These are phyloP conservation scores for Fraxinus dipetala DNA, from an alignment of 305 asterid genomes.

Conservation along the genomic window DNA sequence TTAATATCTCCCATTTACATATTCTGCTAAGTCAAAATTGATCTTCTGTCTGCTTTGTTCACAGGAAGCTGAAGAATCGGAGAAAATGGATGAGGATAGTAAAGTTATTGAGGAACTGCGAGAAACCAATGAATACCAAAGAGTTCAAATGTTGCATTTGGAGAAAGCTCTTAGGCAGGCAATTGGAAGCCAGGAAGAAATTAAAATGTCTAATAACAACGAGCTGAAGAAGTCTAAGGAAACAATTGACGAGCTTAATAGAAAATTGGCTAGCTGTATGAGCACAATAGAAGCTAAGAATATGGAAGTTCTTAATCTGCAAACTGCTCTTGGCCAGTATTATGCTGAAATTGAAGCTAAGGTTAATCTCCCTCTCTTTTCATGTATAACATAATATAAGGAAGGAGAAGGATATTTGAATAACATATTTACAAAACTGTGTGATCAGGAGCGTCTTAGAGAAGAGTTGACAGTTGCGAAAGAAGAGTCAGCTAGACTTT, in stretches of 20 bases:
- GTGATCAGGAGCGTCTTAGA: slow-evolving; percentile 75
- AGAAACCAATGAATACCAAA: slow-evolving; percentile 67
- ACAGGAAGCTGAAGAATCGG: slow-evolving; percentile 97
- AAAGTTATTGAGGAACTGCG: slow-evolving; percentile 81
- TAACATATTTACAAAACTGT: background rate
- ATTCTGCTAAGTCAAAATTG: slow-evolving; percentile 19
- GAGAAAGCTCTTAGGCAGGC: slow-evolving; percentile 79
- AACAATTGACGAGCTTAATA: slow-evolving; percentile 62
- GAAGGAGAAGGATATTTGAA: slow-evolving; percentile 10
- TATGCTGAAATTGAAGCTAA: slow-evolving; percentile 98
- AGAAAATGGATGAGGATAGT: slow-evolving; percentile 97
- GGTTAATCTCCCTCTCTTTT: slow-evolving; percentile 41
- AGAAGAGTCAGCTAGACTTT: slow-evolving; percentile 71
- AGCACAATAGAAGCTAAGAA: slow-evolving; percentile 78
- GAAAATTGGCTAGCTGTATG: slow-evolving; percentile 61
- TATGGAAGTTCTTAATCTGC: slow-evolving; percentile 87
- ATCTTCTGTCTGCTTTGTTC: slow-evolving; percentile 22
- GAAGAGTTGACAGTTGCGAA: slow-evolving; percentile 63
- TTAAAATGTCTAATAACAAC: slow-evolving; percentile 47
- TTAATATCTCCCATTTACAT: background rate
- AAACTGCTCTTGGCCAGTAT: slow-evolving; percentile 97
- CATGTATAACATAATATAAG: slow-evolving; percentile 15
- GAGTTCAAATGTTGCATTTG: slow-evolving; percentile 67
- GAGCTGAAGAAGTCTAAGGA: slow-evolving; percentile 76
- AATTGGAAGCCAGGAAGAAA: slow-evolving; percentile 60